Evolutionary conservation across 257 asterid genomes (phyloP).

Genomic region (Salvia rosmarinus): DNA sequence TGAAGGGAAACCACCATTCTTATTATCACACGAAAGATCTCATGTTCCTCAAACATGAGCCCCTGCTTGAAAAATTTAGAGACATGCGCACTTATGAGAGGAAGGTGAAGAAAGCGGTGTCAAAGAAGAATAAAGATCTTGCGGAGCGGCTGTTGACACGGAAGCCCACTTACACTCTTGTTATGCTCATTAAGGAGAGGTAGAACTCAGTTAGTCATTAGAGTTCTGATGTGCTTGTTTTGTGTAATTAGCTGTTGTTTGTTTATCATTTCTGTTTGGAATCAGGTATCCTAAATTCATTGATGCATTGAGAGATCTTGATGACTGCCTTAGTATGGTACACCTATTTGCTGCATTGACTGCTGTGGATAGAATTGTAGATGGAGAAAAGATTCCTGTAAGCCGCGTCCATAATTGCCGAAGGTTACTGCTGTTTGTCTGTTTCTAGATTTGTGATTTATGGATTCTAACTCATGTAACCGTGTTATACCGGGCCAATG

Average conservation of each 20-base stretch:
- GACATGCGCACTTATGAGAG: constrained; percentile 71
- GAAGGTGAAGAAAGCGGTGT: constrained; percentile 80
- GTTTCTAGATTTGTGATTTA: not conserved
- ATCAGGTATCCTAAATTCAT: constrained; percentile 83
- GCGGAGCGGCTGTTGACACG: constrained; percentile 75
- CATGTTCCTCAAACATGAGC: constrained; percentile 83
- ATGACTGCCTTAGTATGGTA: constrained; percentile 94
- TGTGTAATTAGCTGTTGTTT: not conserved
- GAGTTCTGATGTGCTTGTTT: not conserved
- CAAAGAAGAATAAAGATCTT: constrained; percentile 84
- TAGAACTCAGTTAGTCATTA: constrained; percentile 25
- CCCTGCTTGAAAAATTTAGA: constrained; percentile 78
- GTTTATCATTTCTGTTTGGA: constrained; percentile 10
- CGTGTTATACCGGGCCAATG: not conserved
- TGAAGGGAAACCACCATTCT: constrained; percentile 94
- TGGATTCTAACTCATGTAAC: not conserved
- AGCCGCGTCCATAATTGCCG: constrained; percentile 80
- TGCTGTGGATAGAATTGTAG: constrained; percentile 73
- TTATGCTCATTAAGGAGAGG: constrained; percentile 87
- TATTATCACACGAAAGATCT: constrained; percentile 91
- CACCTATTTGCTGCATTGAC: constrained; percentile 98
- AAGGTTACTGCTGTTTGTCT: constrained; percentile 51
- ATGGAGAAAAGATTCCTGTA: constrained; percentile 84
- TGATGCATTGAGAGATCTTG: constrained; percentile 94
- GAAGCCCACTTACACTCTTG: constrained; percentile 82